These are phyloP conservation scores for Microcyclosporella mali DNA, from an alignment of 2,329 filamentous ascomycete species.

Conservation along the genomic window DNA sequence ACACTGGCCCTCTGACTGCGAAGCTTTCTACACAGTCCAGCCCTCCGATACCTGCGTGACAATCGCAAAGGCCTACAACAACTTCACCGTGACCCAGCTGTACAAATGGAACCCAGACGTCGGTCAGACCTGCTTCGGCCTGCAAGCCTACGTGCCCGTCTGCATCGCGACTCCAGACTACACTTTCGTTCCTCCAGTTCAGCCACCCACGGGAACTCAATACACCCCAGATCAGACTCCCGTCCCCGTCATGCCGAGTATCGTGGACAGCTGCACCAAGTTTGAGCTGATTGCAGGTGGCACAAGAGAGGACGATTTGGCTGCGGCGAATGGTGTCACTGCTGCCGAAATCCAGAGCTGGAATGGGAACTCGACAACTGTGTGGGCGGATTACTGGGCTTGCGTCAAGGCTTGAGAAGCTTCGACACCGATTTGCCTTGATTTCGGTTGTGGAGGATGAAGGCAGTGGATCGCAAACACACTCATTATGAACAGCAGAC, in stretches of 20 bases:
- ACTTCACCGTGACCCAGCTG: conserved; percentile 32
- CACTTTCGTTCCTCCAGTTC: conserved; percentile 15
- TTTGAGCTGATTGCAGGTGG: conserved; percentile 24
- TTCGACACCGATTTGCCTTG: too few species aligned
- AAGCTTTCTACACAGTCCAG: conserved; percentile 26
- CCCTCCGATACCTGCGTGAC: conserved; percentile 29
- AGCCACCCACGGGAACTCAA: conserved; percentile 17
- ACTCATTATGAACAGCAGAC: too few species aligned
- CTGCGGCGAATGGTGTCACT: conserved; percentile 18
- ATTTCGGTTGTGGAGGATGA: too few species aligned
- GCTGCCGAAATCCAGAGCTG: conserved; percentile 15
- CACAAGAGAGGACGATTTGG: conserved; percentile 14
- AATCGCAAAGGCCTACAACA: conserved; percentile 28
- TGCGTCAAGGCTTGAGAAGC: conserved; percentile 20
- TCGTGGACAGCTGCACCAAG: conserved; percentile 25
- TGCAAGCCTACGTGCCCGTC: conserved; percentile 31
- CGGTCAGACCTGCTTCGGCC: conserved; percentile 26
- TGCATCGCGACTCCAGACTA: conserved; percentile 26
- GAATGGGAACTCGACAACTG: conserved; percentile 18
- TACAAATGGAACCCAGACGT: conserved; percentile 32
- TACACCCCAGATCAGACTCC: conserved; percentile 23
- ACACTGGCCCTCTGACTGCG: conserved; percentile 20
- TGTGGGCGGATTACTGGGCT: conserved; percentile 21
- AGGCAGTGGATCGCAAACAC: too few species aligned
- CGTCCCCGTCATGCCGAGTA: conserved; percentile 29